These are phyloP conservation scores for Penicillium mononematosum DNA, from an alignment of 495 filamentous ascomycete species.

Conservation along the genomic window DNA sequence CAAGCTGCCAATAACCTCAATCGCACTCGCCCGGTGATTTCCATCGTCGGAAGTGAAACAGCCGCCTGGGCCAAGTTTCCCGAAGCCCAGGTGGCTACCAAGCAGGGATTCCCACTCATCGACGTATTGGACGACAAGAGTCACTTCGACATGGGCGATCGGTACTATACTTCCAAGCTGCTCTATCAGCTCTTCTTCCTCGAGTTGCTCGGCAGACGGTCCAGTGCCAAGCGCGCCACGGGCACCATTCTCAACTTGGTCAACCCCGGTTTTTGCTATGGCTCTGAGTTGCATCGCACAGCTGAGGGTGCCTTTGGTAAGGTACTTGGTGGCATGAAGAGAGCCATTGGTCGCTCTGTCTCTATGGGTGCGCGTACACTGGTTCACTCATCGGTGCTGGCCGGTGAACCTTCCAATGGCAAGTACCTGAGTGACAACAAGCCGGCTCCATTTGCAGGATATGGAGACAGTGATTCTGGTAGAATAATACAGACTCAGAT, in stretches of 20 bases:
- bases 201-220: slow-evolving; percentile 42
- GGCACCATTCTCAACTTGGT: slow-evolving; percentile 51
- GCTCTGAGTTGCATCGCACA: slow-evolving; percentile 41
- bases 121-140: slow-evolving; percentile 42
- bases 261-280: slow-evolving; percentile 45
- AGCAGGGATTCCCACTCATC: slow-evolving; percentile 36
- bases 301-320: slow-evolving; percentile 16
- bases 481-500: background rate
- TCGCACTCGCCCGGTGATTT: slow-evolving; percentile 24
- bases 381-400: slow-evolving; percentile 28
- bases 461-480: background rate
- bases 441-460: background rate
- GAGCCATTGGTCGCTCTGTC: slow-evolving; percentile 27
- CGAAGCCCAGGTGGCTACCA: slow-evolving; percentile 12
- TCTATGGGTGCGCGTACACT: slow-evolving; percentile 13
- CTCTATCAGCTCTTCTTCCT: slow-evolving; percentile 42
- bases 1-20: background rate
- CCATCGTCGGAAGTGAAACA: slow-evolving; percentile 22
- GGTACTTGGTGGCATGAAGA: slow-evolving; percentile 21
- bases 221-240: slow-evolving; percentile 26
- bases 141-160: slow-evolving; percentile 32
- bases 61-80: slow-evolving; percentile 31
- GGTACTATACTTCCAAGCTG: slow-evolving; percentile 44
- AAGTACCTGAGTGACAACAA: background rate
- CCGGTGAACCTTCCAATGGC: slow-evolving; percentile 7